Conservation (phyloP, 2,329 filamentous ascomycete genomes). For the Xylaria sp. region DNA sequence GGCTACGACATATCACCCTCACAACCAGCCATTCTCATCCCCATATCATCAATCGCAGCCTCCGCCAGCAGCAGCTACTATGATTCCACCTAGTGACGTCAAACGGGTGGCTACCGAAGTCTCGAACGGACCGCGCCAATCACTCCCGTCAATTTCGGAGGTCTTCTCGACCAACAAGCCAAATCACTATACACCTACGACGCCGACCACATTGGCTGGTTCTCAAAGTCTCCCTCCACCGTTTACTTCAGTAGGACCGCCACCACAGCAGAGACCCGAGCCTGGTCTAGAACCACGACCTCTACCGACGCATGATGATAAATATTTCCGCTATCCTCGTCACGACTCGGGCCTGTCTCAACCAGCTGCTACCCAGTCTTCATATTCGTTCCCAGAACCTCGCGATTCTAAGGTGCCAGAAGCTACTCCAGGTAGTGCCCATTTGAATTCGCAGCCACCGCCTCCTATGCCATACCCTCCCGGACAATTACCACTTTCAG, state of each 20-base stretch:
- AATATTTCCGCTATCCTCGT: constrained; percentile 46
- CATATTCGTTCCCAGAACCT: constrained; percentile 47
- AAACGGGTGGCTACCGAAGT: constrained; percentile 47
- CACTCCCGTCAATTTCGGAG: constrained; percentile 51
- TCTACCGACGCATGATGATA: constrained; percentile 48
- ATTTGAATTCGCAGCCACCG: constrained; percentile 50
- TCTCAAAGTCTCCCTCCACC: constrained; percentile 47
- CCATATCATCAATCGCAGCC: constrained; percentile 46
- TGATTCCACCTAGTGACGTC: constrained; percentile 46
- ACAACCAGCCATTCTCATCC: constrained; percentile 44
- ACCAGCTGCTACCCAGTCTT: constrained; percentile 42
- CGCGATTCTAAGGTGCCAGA: constrained; percentile 46
- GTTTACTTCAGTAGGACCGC: constrained; percentile 41
- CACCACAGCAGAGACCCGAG: constrained; percentile 45
- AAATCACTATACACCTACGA: constrained; percentile 47
- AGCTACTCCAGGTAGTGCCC: constrained; percentile 38
- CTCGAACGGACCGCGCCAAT: constrained; percentile 46
- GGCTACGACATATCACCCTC: constrained; percentile 48
- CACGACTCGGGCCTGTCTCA: constrained; percentile 44
- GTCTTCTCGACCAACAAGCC: constrained; percentile 48
- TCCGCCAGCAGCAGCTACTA: constrained; percentile 44
- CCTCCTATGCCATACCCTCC: constrained; percentile 57
- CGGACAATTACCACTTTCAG: constrained; percentile 55
- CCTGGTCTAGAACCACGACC: constrained; percentile 45
- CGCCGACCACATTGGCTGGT: constrained; percentile 44